phyloP scores from a whole-genome alignment of 192 early-diverging fungal genomes.

The Backusella morwellensis region DNA sequence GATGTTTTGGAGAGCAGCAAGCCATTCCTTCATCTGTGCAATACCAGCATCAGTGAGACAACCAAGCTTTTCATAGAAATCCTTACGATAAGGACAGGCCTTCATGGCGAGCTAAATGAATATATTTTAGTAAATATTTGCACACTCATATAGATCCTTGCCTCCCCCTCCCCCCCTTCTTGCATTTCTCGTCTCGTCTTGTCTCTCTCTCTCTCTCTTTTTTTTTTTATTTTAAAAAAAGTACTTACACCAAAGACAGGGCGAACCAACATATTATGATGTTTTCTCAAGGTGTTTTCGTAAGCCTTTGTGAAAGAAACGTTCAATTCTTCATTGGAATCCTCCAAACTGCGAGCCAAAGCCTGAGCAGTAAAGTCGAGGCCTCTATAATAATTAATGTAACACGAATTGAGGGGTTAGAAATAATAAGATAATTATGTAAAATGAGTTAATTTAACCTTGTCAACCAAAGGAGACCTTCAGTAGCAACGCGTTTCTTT shows the following conservation, averaged over 20 bases:
- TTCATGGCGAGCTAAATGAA: slow-evolving; percentile 76
- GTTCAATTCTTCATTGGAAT: slow-evolving; percentile 58
- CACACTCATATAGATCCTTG: neutral
- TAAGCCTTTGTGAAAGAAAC: slow-evolving; percentile 76
- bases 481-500: slow-evolving; percentile 84
- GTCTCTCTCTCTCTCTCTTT: neutral
- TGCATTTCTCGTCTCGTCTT: neutral
- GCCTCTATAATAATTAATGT: slow-evolving; percentile 48
- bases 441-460: slow-evolving; percentile 48
- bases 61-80: slow-evolving; percentile 87
- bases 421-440: neutral
- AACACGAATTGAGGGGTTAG: neutral
- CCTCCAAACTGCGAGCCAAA: slow-evolving; percentile 56
- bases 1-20: slow-evolving; percentile 70
- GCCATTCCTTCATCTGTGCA: slow-evolving; percentile 65
- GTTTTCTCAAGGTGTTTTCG: slow-evolving; percentile 63
- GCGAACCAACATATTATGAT: slow-evolving; percentile 68
- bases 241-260: slow-evolving; percentile 62
- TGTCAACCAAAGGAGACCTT: slow-evolving; percentile 93
- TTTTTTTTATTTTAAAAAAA: neutral
- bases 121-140: neutral
- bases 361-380: slow-evolving; percentile 77
- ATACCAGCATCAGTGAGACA: slow-evolving; percentile 55
- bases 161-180: neutral
- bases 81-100: slow-evolving; percentile 85